Base-by-base conservation (phyloP, 164 flowering plant genomes). In the Annona cherimola region DNA sequence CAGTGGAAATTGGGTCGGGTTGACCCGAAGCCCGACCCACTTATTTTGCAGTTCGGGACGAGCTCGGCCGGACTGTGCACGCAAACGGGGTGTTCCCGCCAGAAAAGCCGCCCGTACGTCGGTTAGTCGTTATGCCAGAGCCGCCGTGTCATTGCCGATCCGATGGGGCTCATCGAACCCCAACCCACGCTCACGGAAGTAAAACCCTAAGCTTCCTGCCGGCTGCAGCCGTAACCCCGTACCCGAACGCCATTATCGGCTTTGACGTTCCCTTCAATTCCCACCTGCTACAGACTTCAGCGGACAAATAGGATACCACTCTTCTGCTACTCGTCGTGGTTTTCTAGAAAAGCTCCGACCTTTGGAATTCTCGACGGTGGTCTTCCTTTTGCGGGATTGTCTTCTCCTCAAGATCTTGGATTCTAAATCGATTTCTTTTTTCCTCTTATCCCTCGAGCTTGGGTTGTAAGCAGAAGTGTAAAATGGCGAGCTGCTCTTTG, bases 401-500 rank as follows among this genome's bases (percentile, higher is more conserved):
- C 63, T 61, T 61, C 26, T 61, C 26, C 20, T 61, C 26, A 20
- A 61, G 14, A 61, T 5, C 63, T 61, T 61, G 63, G 4, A 18
- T 61, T 61, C 35, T 19, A 61, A 61, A 18, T 7, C 57, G 6
- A 14, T 50, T 7, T 7, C 14, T 50, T 50, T 7, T 50, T 7
- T 7, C 14, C 11, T 6, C 11, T 7, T 50, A 6, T 73, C 68
- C 4, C 59, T 35, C 14, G 40, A 66, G 68, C 6, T 18, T 60
- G 26, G 26, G 18, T 69, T 65, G 5, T 42, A 57, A 63, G 35
- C 7, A 41, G 5, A 54, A 26, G 50, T n/a, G 54, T 41, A 63
- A 3, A 4, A 79, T 76, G 78, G 71, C 71, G 7, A 18, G 66
- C 43, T 66, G 68, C 39, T 69, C 74, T 65, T 67, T 69, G 40